Percentiles rank a stretch among this genome's conserved stretches.
These are phyloP conservation scores for Pistacia atlantica DNA, from an alignment of 345 rosid species.

Conservation along the genomic window DNA sequence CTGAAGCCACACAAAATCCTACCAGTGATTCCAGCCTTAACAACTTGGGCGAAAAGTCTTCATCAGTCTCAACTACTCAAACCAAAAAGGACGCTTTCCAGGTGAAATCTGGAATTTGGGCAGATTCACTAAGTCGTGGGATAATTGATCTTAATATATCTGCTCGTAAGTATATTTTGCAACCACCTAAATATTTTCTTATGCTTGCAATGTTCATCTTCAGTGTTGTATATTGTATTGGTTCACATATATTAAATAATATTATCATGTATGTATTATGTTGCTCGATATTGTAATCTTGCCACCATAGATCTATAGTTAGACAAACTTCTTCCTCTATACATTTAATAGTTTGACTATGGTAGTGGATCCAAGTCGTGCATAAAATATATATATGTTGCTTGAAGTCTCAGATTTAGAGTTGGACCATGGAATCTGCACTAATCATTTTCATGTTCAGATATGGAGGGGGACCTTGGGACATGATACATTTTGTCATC, in stretches of 20 bases:
- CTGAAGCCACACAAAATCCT: conserved; percentile 47
- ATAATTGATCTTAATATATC: conserved; percentile 95
- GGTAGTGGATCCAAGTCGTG: background rate
- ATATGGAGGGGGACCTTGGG: background rate
- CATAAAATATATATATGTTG: background rate
- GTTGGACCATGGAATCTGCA: background rate
- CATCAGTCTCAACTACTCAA: conserved; percentile 41
- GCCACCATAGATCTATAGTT: background rate
- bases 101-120: conserved; percentile 97
- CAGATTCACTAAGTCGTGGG: conserved; percentile 97
- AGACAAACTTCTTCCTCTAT: background rate
- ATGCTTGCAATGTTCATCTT: background rate
- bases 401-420: background rate
- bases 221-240: background rate
- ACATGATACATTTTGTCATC: background rate
- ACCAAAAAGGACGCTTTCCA: conserved; percentile 68
- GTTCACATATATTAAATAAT: background rate
- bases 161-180: conserved; percentile 73
- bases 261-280: background rate
- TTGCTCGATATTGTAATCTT: background rate
- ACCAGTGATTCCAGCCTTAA: conserved; percentile 36
- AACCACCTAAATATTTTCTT: conserved; percentile 1
- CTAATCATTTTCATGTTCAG: background rate
- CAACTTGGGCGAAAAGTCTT: conserved; percentile 41
- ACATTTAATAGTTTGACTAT: background rate